phyloP scores from a whole-genome alignment of 2,329 filamentous ascomycete genomes.

The Scedosporium minutisporum region DNA sequence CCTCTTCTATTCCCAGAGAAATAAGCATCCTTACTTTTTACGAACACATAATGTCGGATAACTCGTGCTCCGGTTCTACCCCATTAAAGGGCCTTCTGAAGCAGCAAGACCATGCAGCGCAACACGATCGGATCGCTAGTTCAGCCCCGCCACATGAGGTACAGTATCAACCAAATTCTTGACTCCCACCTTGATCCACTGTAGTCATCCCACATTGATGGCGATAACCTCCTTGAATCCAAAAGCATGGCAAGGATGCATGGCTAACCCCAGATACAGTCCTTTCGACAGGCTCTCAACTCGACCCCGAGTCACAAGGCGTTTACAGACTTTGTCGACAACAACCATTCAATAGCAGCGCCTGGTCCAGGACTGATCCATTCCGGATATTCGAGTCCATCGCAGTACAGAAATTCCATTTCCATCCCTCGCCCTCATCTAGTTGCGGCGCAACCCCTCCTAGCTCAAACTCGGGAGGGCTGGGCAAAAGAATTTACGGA shows the following conservation, averaged over 20 bases:
- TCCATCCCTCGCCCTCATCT: not conserved
- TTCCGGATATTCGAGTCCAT: not conserved
- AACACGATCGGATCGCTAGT: not conserved
- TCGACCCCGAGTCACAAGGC: not conserved
- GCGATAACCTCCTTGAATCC: too few species aligned
- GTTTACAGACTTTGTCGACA: not conserved
- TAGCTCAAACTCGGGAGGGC: not conserved
- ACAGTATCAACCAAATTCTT: not conserved
- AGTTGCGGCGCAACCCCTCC: not conserved
- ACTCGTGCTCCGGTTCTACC: slow-evolving; percentile 30
- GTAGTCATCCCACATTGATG: not conserved
- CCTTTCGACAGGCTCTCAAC: not conserved
- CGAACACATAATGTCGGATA: slow-evolving; percentile 24
- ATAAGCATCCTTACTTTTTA: not conserved
- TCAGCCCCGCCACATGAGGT: not conserved
- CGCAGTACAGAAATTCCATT: not conserved
- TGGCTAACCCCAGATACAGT: not conserved
- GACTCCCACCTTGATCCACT: not conserved
- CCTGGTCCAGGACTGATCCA: not conserved
- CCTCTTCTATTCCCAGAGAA: too few species aligned
- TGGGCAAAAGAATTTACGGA: not conserved
- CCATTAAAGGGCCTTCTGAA: slow-evolving; percentile 34
- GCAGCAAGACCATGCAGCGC: slow-evolving; percentile 25
- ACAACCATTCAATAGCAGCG: not conserved
- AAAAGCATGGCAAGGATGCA: too few species aligned